These are phyloP conservation scores for Metschnikowia bowlesiae DNA, from an alignment of 805 yeast species.

Conservation along the genomic window DNA sequence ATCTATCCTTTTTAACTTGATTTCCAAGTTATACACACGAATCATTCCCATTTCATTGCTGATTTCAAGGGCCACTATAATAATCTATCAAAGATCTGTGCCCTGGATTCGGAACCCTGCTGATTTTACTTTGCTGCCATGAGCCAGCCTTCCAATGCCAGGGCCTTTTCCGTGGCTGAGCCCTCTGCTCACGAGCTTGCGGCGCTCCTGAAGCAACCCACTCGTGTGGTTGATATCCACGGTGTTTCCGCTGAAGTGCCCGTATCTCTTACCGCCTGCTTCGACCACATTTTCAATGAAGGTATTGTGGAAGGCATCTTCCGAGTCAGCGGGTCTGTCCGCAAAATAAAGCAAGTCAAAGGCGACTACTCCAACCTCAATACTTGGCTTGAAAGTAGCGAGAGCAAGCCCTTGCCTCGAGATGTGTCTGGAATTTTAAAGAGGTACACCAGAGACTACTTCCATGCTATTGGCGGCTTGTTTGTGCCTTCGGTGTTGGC, in stretches of 20 bases:
- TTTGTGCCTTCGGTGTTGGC: constrained; percentile 6
- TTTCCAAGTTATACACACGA: neutral
- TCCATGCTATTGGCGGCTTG: constrained; percentile 12
- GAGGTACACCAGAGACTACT: constrained; percentile 18
- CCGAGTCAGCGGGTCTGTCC: constrained; percentile 29
- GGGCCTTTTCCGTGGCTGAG: neutral
- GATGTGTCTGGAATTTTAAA: constrained; percentile 28
- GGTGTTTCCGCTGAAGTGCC: constrained; percentile 14
- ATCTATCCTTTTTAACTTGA: neutral
- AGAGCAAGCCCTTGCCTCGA: constrained; percentile 16
- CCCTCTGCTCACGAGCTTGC: neutral
- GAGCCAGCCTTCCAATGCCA: neutral
- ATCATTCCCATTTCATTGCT: neutral
- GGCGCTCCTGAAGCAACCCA: constrained; percentile 1
- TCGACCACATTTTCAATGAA: constrained; percentile 17
- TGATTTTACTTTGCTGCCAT: neutral
- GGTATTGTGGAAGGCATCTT: constrained; percentile 27
- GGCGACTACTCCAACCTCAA: constrained; percentile 16
- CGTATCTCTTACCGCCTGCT: constrained; percentile 18
- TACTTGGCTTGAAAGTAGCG: constrained; percentile 17
- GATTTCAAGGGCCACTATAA: neutral
- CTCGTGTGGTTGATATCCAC: neutral
- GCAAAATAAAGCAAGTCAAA: constrained; percentile 20
- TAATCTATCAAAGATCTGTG: neutral
- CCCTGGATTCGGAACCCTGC: neutral